Percentiles rank a stretch among this genome's conserved stretches.
phyloP scores from a whole-genome alignment of 2,329 filamentous ascomycete species.

The Fusarium nodosum region DNA sequence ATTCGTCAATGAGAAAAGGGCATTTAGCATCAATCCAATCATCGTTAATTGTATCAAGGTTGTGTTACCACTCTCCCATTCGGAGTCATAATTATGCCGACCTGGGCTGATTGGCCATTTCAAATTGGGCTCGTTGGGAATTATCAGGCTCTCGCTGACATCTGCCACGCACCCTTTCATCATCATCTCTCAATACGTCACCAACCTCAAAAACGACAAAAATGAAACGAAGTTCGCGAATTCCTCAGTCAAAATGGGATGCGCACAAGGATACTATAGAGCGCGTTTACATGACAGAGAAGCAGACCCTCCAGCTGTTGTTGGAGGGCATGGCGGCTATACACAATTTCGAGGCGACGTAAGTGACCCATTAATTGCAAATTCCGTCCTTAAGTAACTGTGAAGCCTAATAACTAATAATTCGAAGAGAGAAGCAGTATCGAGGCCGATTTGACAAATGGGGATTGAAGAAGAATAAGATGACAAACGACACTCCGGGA shows the following conservation, averaged over 20 bases:
- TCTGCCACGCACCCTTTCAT: background rate
- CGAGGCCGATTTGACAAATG: rapidly evolving
- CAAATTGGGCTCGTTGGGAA: background rate
- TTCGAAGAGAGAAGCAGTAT: background rate
- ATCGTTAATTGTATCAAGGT: background rate
- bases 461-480: background rate
- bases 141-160: background rate
- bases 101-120: background rate
- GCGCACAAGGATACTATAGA: background rate
- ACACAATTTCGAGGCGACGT: background rate
- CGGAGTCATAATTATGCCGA: background rate
- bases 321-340: background rate
- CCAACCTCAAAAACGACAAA: background rate
- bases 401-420: background rate
- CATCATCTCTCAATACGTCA: background rate
- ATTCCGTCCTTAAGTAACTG: no score
- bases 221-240: background rate
- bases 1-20: background rate
- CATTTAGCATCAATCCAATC: background rate
- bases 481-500: background rate
- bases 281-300: background rate
- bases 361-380: background rate
- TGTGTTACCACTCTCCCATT: background rate
- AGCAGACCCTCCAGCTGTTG: background rate
- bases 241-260: background rate